These are phyloP conservation scores for Myochromella boudieri DNA, from an alignment of 768 basidiomycete genomes.

Conservation along the genomic window DNA sequence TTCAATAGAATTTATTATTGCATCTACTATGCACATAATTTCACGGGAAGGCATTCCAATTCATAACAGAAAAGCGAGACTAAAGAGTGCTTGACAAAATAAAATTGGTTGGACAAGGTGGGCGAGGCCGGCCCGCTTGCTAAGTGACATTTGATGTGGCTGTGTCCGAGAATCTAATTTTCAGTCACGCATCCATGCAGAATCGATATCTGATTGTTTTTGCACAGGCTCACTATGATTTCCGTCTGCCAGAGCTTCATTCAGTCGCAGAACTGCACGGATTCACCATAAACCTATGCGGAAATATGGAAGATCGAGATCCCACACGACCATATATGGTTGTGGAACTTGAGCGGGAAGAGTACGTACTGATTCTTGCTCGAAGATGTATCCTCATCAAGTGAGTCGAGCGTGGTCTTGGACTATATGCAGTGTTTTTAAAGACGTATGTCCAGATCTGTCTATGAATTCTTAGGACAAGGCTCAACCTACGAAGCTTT, in stretches of 20 bases:
- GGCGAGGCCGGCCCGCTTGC: too few relatives aligned
- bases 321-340: slow-evolving; percentile 72
- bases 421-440: not conserved
- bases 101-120: too few relatives aligned
- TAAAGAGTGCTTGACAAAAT: too few relatives aligned
- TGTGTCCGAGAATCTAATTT: not conserved
- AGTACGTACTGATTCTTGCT: slow-evolving; percentile 73
- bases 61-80: too few relatives aligned
- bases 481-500: slow-evolving; percentile 69
- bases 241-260: slow-evolving; percentile 78
- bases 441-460: slow-evolving; percentile 47
- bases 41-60: slow-evolving; percentile 25
- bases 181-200: slow-evolving; percentile 3
- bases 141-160: slow-evolving; percentile 2
- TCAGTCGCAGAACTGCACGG: slow-evolving; percentile 76
- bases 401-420: slow-evolving; percentile 35
- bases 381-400: slow-evolving; percentile 81
- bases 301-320: slow-evolving; percentile 45
- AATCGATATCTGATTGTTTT: slow-evolving; percentile 61
- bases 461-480: slow-evolving; percentile 77
- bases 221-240: slow-evolving; percentile 79
- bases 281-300: slow-evolving; percentile 56
- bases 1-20: slow-evolving; percentile 31
- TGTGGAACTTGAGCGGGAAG: slow-evolving; percentile 64
- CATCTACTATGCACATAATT: slow-evolving; percentile 22